phyloP scores from a whole-genome alignment of 495 filamentous ascomycete species.

The Lasiosphaeria ovina region DNA sequence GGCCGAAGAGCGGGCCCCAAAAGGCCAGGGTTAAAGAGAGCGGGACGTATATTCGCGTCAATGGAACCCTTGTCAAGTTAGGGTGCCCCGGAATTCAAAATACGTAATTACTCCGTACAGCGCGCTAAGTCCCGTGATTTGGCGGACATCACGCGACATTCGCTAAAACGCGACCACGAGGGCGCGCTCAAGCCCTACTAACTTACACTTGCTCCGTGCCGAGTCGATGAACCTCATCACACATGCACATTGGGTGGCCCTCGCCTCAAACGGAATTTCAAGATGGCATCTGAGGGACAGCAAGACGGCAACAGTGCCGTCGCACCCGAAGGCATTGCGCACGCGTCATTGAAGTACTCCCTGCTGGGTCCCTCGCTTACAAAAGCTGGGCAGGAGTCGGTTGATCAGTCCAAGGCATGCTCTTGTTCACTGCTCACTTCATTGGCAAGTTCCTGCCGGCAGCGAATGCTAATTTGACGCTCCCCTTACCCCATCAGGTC shows the following conservation, averaged over 20 bases:
- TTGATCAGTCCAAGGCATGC: slow-evolving; percentile 82
- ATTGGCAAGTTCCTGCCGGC: too few species aligned
- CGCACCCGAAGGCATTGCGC: slow-evolving; percentile 19
- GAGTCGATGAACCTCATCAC: background rate
- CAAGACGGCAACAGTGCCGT: background rate
- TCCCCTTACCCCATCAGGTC: slow-evolving; percentile 47
- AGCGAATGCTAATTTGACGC: too few species aligned
- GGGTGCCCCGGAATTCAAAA: too few species aligned
- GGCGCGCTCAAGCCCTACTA: background rate
- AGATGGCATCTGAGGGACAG: slow-evolving; percentile 14
- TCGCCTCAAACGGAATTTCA: slow-evolving; percentile 5
- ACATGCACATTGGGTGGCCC: background rate
- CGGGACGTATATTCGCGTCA: too few species aligned
- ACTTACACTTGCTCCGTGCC: background rate
- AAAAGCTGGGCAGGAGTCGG: slow-evolving; percentile 89
- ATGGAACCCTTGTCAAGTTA: too few species aligned
- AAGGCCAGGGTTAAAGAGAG: too few species aligned
- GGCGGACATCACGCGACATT: slow-evolving; percentile 18
- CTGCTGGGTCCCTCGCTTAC: slow-evolving; percentile 91
- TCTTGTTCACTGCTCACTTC: background rate
- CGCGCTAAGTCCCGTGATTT: slow-evolving; percentile 18
- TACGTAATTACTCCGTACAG: too few species aligned
- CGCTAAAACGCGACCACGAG: slow-evolving; percentile 8
- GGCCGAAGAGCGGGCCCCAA: too few species aligned
- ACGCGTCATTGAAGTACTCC: slow-evolving; percentile 55